Conservation (phyloP, 768 basidiomycete species). For the Exsudoporus frostii region DNA sequence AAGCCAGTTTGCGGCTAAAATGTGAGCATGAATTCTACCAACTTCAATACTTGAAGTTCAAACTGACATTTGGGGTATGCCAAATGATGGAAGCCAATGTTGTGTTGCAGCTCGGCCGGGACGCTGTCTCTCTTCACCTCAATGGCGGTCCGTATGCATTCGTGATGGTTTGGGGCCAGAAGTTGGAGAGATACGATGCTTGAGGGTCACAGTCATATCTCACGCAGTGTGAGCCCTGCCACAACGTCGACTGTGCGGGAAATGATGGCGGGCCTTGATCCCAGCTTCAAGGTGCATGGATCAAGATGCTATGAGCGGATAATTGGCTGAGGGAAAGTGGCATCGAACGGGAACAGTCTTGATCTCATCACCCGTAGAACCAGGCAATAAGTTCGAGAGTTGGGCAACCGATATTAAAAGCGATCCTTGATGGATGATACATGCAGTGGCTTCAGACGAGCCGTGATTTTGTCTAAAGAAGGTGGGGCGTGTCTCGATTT, state of each 20-base stretch:
- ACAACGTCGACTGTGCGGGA: constrained; percentile 44
- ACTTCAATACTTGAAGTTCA: too few relatives aligned
- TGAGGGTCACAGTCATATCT: constrained; percentile 64
- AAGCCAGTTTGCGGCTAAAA: too few relatives aligned
- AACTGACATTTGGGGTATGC: too few relatives aligned
- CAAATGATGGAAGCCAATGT: constrained; percentile 55
- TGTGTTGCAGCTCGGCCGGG: constrained; percentile 52
- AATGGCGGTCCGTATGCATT: constrained; percentile 29
- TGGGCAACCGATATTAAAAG: constrained; percentile 31
- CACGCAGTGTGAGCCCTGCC: constrained; percentile 49
- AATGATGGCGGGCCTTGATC: constrained; percentile 47
- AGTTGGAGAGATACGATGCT: constrained; percentile 47
- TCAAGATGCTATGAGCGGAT: constrained; percentile 26
- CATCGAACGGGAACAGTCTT: constrained; percentile 34
- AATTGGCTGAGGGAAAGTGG: constrained; percentile 20
- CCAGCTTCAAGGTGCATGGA: constrained; percentile 40
- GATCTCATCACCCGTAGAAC: constrained; percentile 20
- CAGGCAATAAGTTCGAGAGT: constrained; percentile 16
- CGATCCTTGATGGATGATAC: constrained; percentile 17
- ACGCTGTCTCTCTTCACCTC: constrained; percentile 58
- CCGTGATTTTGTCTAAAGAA: constrained; percentile 75
- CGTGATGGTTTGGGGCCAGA: constrained; percentile 6
- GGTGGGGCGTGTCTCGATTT: constrained; percentile 40
- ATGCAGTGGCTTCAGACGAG: constrained; percentile 42
- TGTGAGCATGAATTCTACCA: too few relatives aligned